Evolutionary conservation across 805 yeast species (phyloP), one percentile per base, ranked within the genome.

Genomic region (Pichia membranifaciens): DNA sequence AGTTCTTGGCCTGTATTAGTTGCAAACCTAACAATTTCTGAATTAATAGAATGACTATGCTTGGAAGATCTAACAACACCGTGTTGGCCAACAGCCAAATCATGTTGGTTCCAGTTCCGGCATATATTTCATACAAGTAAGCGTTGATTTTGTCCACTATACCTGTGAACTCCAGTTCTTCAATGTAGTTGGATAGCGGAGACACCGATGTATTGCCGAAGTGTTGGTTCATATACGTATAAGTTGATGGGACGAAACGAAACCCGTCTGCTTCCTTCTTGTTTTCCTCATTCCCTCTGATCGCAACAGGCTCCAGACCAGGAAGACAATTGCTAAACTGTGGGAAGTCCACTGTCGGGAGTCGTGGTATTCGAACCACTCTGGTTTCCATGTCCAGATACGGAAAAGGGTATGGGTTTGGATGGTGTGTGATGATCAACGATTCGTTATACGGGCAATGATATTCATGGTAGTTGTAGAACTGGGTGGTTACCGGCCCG

Each of bases 391-490:
- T 33, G 9, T 56, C 52, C 20, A 54, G 44, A 0, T 49, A 45
- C 2, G 77, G 65, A 7, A 56, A 57, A 13, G 51, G 50, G 21
- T 53, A 53, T 13, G 54, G 54, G 53, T 82, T 81, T 5, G 88
- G 89, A 57, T 82, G 84, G 61, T 84, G 90, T 29, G 82, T 82
- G 9, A 81, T 61, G 18, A 78, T 75, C 10, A 81, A 34, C 7
- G 31, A n/a, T 5, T 38, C 37, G 12, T 37, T 29, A 12, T 21
- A 20, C 7, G 41, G 40, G 8, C 48, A 43, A 15, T 51, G 43
- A 56, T 68, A 80, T 58, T 84, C 90, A 57, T 84, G 87, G 55
- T 81, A 82, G 58, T 84, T 84, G 72, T 81, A 84, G 58, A 79
- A 82, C 36, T 54, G 46, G n/a, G 16, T 20, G 13, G 28, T 20